Conservation (phyloP, 208 protist genomes). For the Wallacemonas sp. region DNA sequence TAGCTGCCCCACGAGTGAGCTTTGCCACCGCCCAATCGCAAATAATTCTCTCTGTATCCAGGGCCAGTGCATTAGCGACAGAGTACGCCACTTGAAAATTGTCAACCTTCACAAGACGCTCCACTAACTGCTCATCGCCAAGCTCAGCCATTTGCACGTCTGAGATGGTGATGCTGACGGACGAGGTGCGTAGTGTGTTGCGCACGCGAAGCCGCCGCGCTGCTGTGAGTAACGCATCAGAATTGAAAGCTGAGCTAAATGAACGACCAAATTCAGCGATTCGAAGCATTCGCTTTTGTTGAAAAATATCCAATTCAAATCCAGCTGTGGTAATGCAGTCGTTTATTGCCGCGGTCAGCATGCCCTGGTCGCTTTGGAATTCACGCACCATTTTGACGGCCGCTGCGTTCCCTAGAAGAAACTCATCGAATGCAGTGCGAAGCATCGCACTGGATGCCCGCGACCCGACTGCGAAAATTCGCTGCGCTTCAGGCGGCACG, state of each 20-base stretch:
- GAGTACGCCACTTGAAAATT: slow-evolving; percentile 89
- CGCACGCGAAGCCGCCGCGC: slow-evolving; percentile 82
- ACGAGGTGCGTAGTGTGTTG: slow-evolving; percentile 73
- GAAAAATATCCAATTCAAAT: slow-evolving; percentile 68
- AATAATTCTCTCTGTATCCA: slow-evolving; percentile 77
- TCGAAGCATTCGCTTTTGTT: slow-evolving; percentile 88
- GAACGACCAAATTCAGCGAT: slow-evolving; percentile 94
- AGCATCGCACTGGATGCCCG: slow-evolving; percentile 59
- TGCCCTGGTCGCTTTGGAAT: slow-evolving; percentile 42
- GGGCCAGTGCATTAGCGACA: slow-evolving; percentile 66
- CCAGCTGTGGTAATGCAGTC: slow-evolving; percentile 89
- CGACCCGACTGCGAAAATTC: slow-evolving; percentile 76
- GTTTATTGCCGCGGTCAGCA: slow-evolving; percentile 76
- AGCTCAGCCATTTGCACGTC: slow-evolving; percentile 71
- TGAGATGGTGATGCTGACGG: slow-evolving; percentile 89
- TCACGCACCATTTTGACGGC: slow-evolving; percentile 72
- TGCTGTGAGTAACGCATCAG: slow-evolving; percentile 80
- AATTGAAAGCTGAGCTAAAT: slow-evolving; percentile 85
- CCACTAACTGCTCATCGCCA: slow-evolving; percentile 65
- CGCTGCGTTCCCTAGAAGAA: slow-evolving; percentile 65
- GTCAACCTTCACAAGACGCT: slow-evolving; percentile 70
- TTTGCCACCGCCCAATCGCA: slow-evolving; percentile 94
- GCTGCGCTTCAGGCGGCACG: slow-evolving; percentile 37
- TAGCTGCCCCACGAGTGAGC: slow-evolving; percentile 34
- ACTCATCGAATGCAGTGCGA: slow-evolving; percentile 74